A percentile compares a stretch with the other conserved stretches of the same genome.
Evolutionary conservation across 257 asterid genomes (phyloP).

Genomic region (Jaltomata sinuosa): DNA sequence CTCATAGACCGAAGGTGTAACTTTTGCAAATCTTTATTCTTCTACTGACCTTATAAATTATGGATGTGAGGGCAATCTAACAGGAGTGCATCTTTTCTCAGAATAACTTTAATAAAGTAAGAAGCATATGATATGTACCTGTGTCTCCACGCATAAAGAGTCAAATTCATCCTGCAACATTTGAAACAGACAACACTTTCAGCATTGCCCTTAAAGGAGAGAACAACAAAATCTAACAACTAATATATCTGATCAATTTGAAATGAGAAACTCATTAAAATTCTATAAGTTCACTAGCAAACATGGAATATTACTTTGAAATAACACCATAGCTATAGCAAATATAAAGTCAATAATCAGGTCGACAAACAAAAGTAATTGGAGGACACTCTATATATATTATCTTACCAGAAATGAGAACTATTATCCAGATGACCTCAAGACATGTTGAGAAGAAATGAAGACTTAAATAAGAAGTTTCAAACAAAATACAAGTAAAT

Average conservation of each 20-base stretch:
- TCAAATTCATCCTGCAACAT: slow-evolving; percentile 54
- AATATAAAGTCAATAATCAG: background rate
- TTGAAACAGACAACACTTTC: slow-evolving; percentile 3
- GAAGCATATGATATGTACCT: slow-evolving; percentile 27
- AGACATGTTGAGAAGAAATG: background rate
- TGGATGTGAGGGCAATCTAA: background rate
- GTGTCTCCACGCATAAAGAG: slow-evolving; percentile 38
- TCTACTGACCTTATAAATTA: background rate
- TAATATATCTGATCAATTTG: background rate
- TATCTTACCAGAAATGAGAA: background rate
- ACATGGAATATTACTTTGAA: background rate
- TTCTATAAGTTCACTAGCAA: background rate
- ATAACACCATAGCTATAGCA: background rate
- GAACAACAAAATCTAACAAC: background rate
- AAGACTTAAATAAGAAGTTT: background rate
- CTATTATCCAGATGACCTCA: background rate
- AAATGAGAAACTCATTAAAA: background rate
- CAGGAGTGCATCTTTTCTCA: background rate
- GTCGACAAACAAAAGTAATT: background rate
- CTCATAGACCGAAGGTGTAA: background rate
- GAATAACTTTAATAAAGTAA: background rate
- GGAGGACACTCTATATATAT: background rate
- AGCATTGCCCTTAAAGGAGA: background rate
- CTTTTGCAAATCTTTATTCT: background rate
- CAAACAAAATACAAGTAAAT: background rate